Evolutionary conservation across 1,284 basidiomycete species (phyloP), one percentile per base, ranked within the genome.

Genomic region (Ceratobasidium sp.): DNA sequence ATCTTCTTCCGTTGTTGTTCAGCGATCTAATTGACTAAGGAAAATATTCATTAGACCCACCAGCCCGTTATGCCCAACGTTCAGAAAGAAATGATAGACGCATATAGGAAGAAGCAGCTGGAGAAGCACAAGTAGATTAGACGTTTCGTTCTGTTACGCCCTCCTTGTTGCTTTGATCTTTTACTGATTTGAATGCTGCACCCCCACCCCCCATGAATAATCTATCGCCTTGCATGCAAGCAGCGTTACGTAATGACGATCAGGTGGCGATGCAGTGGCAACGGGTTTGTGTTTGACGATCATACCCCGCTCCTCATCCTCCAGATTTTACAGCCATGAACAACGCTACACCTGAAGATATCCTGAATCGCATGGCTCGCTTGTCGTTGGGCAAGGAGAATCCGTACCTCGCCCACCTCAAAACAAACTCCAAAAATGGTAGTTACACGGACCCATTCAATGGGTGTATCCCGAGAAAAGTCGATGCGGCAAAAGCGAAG

Each of bases 21-120:
- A n/a, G 14, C 2, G 9, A 34, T 49, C 54, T 5, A 78, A 72
- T 78, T 76, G 74, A 56, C 75, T 77, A 54, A 78, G 62, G 14
- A n/a, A 13, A 48, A n/a, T 27, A 14, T 24, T 49, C 5, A 74
- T 7, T 76, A 92, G 89, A 87, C 83, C 43, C 94, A 98, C 81
- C 84, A 88, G 81, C 93, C 95, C 14, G 96, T 98, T n/a, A 84
- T 98, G 79, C 92, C 94, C 24, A 91, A 93, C 79, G 83, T 96
- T 11, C 96, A 98, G 83, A 90, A 88, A 80, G 93, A 96, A 74
- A 88, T 95, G 83, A 87, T 89, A 76, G 90, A 91, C 53, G 87
- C 86, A 54, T 91, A 89, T 80, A 84, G 85, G 79, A 89, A 88
- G 83, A 86, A 69, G 39, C 66, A 87, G 76, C 78, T 81, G 14